Percentiles rank a stretch among this genome's conserved stretches.
Evolutionary conservation across 2,329 filamentous ascomycete genomes (phyloP).

Genomic region (Venturia pyrina): DNA sequence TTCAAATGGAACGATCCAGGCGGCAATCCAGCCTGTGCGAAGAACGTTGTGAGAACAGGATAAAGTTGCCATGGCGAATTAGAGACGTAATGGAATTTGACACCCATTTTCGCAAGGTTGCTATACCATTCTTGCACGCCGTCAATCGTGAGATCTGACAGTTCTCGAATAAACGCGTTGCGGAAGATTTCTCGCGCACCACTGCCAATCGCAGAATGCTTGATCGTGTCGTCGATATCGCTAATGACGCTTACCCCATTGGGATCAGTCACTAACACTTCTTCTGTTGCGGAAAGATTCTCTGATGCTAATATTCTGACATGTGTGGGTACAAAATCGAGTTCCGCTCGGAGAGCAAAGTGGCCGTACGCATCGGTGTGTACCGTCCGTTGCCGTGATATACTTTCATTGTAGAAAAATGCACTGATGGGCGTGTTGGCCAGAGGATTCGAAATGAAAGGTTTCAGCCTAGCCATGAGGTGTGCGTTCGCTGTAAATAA

Average conservation of each 20-base stretch:
- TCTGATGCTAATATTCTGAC: slow-evolving; percentile 81
- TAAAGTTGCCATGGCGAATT: slow-evolving; percentile 98
- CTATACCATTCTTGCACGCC: slow-evolving; percentile 89
- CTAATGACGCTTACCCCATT: slow-evolving; percentile 85
- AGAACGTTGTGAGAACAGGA: slow-evolving; percentile 77
- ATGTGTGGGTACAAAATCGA: slow-evolving; percentile 86
- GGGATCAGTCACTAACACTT: slow-evolving; percentile 66
- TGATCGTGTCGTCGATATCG: slow-evolving; percentile 96
- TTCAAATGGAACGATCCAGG: slow-evolving; percentile 89
- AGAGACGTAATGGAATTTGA: slow-evolving; percentile 93
- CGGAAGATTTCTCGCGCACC: slow-evolving; percentile 92
- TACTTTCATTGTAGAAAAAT: slow-evolving; percentile 85
- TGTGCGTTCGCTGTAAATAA: slow-evolving; percentile 72
- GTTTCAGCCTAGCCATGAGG: slow-evolving; percentile 75
- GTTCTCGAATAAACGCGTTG: slow-evolving; percentile 85
- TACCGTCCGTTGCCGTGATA: slow-evolving; percentile 75
- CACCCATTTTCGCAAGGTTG: slow-evolving; percentile 65
- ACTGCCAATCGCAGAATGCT: slow-evolving; percentile 79
- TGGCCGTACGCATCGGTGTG: slow-evolving; percentile 83
- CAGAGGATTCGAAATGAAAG: slow-evolving; percentile 80
- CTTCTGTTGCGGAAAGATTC: slow-evolving; percentile 68
- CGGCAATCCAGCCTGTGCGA: slow-evolving; percentile 69
- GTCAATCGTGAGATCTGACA: slow-evolving; percentile 70
- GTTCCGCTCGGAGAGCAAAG: slow-evolving; percentile 66
- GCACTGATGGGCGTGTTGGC: slow-evolving; percentile 71